Evolutionary conservation across 495 filamentous ascomycete genomes (phyloP).

Genomic region (Neurospora sp.): DNA sequence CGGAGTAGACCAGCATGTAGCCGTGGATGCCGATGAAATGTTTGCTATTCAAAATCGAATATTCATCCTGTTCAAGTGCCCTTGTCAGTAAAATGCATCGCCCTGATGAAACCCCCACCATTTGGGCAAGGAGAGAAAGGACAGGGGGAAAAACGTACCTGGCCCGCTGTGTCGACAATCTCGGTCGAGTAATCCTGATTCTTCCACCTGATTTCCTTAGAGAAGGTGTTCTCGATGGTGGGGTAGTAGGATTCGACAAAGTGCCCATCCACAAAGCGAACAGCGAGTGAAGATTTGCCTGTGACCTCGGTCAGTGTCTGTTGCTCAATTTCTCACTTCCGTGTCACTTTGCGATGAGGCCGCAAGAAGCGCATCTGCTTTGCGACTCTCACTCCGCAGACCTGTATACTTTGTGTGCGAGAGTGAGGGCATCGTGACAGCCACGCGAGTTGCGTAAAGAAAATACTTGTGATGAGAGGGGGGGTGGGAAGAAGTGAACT

Average conservation of each 20-base stretch:
- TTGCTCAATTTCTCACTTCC: neutral
- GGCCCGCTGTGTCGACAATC: conserved; percentile 96
- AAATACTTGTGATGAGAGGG: neutral
- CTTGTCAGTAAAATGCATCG: neutral
- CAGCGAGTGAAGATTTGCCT: conserved; percentile 98
- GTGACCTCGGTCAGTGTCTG: neutral
- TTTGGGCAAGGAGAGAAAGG: neutral
- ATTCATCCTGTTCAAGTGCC: conserved; percentile 65
- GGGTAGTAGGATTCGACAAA: conserved; percentile 99
- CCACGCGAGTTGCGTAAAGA: neutral
- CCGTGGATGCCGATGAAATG: conserved; percentile 99
- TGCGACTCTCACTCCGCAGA: neutral
- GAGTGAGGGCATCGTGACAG: neutral
- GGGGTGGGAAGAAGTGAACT: conserved; percentile 19
- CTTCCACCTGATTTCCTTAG: conserved; percentile 83
- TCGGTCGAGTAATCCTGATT: conserved; percentile 91
- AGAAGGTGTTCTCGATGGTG: conserved; percentile 98
- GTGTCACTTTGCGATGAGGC: neutral
- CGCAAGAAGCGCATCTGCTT: neutral
- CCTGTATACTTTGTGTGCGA: neutral
- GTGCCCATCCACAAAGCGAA: conserved; percentile 94
- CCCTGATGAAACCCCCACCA: neutral
- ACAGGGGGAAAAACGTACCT: conserved; percentile 46
- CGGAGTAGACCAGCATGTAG: conserved; percentile 96
- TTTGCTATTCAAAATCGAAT: conserved; percentile 94